Evolutionary conservation across 352 stramenopile species (phyloP).

Genomic region (Phytophthora palmivora): DNA sequence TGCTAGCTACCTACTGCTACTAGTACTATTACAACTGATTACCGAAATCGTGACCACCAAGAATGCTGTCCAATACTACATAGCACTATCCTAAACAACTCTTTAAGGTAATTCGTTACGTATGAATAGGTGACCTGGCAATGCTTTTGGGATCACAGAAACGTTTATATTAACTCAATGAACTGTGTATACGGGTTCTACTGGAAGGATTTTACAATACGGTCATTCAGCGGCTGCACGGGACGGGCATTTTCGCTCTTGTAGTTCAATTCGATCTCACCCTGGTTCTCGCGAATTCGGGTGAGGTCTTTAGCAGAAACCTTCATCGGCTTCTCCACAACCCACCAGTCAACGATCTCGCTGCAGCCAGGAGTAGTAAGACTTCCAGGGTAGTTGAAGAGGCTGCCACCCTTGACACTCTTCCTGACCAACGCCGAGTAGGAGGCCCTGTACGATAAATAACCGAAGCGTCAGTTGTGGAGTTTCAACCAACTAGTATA

Average conservation of each 20-base stretch:
- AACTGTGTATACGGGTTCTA: too few species aligned
- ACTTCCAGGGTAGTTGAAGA: conserved; percentile 49
- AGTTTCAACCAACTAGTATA: background rate
- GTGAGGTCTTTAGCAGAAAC: conserved; percentile 36
- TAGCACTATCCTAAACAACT: too few species aligned
- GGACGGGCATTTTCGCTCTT: conserved; percentile 35
- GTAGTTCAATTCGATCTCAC: conserved; percentile 23
- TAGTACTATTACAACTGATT: too few species aligned
- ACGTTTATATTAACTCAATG: too few species aligned
- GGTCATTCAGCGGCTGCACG: conserved; percentile 34
- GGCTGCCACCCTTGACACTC: conserved; percentile 20
- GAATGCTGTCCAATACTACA: too few species aligned
- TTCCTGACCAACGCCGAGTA: conserved; percentile 59
- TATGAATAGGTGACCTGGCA: too few species aligned
- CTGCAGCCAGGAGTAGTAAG: conserved; percentile 42
- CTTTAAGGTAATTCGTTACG: too few species aligned
- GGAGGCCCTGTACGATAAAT: conserved; percentile 14
- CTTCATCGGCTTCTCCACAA: conserved; percentile 33
- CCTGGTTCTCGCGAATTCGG: conserved; percentile 34
- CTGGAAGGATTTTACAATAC: conserved; percentile 17
- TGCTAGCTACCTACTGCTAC: too few species aligned
- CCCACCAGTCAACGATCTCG: conserved; percentile 50
- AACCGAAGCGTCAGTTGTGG: background rate
- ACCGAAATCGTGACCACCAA: too few species aligned
- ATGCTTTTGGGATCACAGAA: too few species aligned